Evolutionary conservation across 139 green algal species (phyloP).

Genomic region (Pycnococcus provasolii): DNA sequence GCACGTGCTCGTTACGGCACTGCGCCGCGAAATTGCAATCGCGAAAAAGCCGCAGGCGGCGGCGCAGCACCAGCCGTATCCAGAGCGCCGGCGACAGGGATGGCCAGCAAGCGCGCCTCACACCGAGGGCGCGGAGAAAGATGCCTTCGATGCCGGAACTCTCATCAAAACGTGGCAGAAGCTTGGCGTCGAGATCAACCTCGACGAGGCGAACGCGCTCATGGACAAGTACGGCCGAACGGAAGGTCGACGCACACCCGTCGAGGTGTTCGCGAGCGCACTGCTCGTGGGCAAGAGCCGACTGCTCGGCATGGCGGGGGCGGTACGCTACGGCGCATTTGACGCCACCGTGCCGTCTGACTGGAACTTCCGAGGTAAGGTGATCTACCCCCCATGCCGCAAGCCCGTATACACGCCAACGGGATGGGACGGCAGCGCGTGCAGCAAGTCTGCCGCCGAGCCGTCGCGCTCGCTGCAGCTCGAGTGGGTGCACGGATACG

Average conservation of each 20-base stretch:
- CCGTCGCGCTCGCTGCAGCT: slow-evolving; percentile 15
- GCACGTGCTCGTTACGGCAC: too few relatives aligned
- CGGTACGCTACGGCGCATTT: slow-evolving; percentile 3
- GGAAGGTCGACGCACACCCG: slow-evolving; percentile 37
- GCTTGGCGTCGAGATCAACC: slow-evolving; percentile 3
- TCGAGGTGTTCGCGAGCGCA: slow-evolving; percentile 33
- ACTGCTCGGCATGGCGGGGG: slow-evolving; percentile 7
- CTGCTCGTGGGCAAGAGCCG: slow-evolving; percentile 43
- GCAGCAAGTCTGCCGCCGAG: background rate
- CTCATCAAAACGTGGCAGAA: background rate
- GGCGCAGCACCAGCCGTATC: too few relatives aligned
- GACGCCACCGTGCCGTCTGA: background rate
- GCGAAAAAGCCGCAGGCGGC: too few relatives aligned
- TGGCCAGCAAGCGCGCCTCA: too few relatives aligned
- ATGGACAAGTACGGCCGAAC: slow-evolving; percentile 46
- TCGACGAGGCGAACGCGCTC: slow-evolving; percentile 33
- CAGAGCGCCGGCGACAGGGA: too few relatives aligned
- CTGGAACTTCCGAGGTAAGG: slow-evolving; percentile 25
- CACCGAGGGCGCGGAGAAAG: too few relatives aligned
- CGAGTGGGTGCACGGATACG: slow-evolving; percentile 27
- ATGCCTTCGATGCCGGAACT: too few relatives aligned
- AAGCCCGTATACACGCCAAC: slow-evolving; percentile 55
- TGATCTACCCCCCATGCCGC: slow-evolving; percentile 19
- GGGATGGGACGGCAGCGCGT: slow-evolving; percentile 31
- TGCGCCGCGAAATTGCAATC: too few relatives aligned